phyloP scores from a whole-genome alignment of 495 filamentous ascomycete species.

The Penicillium samsonianum region DNA sequence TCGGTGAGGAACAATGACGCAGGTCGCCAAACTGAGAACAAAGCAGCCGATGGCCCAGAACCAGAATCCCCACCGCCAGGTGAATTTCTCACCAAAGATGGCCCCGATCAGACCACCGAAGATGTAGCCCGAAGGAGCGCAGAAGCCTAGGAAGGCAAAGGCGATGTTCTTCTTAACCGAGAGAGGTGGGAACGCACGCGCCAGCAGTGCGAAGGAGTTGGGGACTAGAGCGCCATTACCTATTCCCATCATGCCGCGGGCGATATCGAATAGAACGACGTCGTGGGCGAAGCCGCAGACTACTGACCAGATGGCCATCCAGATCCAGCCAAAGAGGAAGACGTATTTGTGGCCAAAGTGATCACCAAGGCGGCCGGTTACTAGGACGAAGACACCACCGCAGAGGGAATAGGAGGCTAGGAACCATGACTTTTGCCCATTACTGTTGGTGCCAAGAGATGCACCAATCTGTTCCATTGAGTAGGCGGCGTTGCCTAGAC shows the following conservation, averaged over 20 bases:
- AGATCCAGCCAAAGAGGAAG: conserved; percentile 53
- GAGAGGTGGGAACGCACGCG: conserved; percentile 50
- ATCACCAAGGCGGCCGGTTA: conserved; percentile 58
- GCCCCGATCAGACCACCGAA: conserved; percentile 49
- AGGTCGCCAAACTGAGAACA: conserved; percentile 46
- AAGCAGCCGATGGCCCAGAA: conserved; percentile 51
- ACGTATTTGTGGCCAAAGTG: conserved; percentile 55
- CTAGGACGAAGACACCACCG: conserved; percentile 59
- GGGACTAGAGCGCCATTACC: conserved; percentile 58
- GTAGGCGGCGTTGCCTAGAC: conserved; percentile 24
- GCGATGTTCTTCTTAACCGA: conserved; percentile 55
- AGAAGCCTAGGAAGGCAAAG: conserved; percentile 60
- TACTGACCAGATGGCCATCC: conserved; percentile 56
- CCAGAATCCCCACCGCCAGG: conserved; percentile 67
- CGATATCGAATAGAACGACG: conserved; percentile 54
- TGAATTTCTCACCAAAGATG: conserved; percentile 48
- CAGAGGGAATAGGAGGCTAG: conserved; percentile 56
- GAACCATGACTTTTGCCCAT: conserved; percentile 47
- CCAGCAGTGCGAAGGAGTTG: conserved; percentile 60
- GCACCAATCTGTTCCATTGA: conserved; percentile 27
- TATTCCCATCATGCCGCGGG: conserved; percentile 57
- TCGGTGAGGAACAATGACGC: conserved; percentile 21
- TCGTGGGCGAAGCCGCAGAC: conserved; percentile 40
- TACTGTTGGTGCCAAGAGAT: conserved; percentile 23
- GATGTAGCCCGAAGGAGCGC: conserved; percentile 53